These are phyloP conservation scores for Populus hybrid DNA, from an alignment of 441 rosid genomes.

Conservation along the genomic window DNA sequence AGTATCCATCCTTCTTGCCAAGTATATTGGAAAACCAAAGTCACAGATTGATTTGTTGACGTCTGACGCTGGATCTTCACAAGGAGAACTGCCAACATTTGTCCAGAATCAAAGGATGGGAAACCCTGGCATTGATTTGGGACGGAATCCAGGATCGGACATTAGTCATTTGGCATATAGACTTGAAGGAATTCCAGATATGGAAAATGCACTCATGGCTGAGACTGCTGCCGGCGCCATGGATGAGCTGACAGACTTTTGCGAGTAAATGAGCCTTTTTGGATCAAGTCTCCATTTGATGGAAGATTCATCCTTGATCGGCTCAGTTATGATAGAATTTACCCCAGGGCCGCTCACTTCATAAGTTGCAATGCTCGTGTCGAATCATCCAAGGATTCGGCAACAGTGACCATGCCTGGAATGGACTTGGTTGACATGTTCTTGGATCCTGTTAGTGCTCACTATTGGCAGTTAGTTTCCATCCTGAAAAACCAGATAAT, in stretches of 20 bases:
- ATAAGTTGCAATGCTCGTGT: conserved; percentile 33
- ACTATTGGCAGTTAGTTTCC: background rate
- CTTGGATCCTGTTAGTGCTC: conserved; percentile 48
- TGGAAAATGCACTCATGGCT: conserved; percentile 34
- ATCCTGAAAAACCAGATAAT: background rate
- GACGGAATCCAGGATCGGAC: conserved; percentile 7
- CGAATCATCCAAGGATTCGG: conserved; percentile 59
- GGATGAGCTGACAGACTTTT: conserved; percentile 50
- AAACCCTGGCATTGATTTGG: conserved; percentile 10
- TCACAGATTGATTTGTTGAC: conserved; percentile 20
- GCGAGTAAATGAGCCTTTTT: conserved; percentile 39
- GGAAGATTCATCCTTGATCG: conserved; percentile 38
- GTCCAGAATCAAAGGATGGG: background rate
- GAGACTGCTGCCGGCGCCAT: conserved; percentile 47
- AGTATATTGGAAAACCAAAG: conserved; percentile 36
- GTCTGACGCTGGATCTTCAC: conserved; percentile 13
- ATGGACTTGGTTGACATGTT: conserved; percentile 39
- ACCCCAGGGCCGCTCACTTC: conserved; percentile 27
- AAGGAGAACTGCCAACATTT: background rate
- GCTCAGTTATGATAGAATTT: conserved; percentile 37
- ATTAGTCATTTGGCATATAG: no score
- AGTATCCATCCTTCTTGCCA: conserved; percentile 28
- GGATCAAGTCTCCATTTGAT: conserved; percentile 39
- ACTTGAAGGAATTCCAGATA: background rate
- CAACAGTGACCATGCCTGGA: conserved; percentile 37